Percentiles rank a stretch among this genome's conserved stretches.
phyloP scores from a whole-genome alignment of 257 asterid species.

The Haberlea rhodopensis region DNA sequence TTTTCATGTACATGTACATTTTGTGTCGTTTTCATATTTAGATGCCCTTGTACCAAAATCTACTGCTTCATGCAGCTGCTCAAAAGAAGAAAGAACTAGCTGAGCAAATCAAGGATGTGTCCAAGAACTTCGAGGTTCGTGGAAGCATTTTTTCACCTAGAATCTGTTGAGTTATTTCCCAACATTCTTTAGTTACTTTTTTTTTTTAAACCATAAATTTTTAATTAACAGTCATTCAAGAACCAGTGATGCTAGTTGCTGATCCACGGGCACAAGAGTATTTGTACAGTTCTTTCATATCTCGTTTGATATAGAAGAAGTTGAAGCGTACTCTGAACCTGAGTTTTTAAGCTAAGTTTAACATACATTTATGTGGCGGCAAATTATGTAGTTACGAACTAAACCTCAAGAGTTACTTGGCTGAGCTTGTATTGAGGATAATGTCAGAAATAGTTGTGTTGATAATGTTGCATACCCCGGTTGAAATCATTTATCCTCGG shows the following conservation, averaged over 20 bases:
- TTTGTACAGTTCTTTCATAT: slow-evolving; percentile 22
- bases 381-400: neutral
- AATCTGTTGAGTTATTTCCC: neutral
- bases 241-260: slow-evolving; percentile 21
- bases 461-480: neutral
- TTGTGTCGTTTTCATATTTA: slow-evolving; percentile 11
- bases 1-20: neutral
- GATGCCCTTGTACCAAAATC: neutral
- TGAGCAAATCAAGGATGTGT: slow-evolving; percentile 35
- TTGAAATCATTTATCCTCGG: neutral
- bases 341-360: slow-evolving; percentile 8
- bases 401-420: slow-evolving; percentile 1
- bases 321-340: slow-evolving; percentile 18
- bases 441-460: neutral
- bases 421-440: neutral
- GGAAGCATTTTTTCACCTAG: neutral
- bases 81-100: slow-evolving; percentile 35
- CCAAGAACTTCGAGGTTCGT: slow-evolving; percentile 32
- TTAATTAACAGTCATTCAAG: slow-evolving; percentile 32
- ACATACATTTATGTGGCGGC: neutral
- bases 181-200: neutral
- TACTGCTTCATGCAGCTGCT: slow-evolving; percentile 32
- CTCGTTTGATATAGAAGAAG: slow-evolving; percentile 6
- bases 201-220: neutral
- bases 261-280: slow-evolving; percentile 1